Base-by-base conservation (phyloP, 1,284 basidiomycete genomes). In the Bondarzewia mesenterica region DNA sequence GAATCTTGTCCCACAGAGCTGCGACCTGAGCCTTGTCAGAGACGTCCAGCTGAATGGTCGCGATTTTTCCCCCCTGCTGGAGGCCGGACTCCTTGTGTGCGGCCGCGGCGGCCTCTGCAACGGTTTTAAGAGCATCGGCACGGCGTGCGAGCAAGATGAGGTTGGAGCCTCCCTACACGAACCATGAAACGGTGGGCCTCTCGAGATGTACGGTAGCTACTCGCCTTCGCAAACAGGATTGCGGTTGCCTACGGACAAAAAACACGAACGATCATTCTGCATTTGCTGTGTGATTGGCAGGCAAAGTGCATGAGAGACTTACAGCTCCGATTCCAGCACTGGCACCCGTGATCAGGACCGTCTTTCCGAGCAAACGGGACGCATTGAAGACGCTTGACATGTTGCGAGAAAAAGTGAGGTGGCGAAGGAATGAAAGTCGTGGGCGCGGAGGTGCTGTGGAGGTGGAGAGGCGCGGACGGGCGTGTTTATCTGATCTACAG, bases 331-430 rank as follows among this genome's bases (percentile, higher is more conserved):
- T 92, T 27, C 89, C 89, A 39, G 82, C 79, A 58, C 85, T 89
- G 6, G 90, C 89, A 18, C 91, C 91, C 12, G 91, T 93, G 52
- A 94, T 73, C 47, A 95, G 75, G 51, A 94, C 85, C 10, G 82
- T 92, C 70, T 93, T 93, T 62, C 85, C 85, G 45, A 86, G 64
- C 35, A 94, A 68, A 56, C 85, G 79, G 47, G 84, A 77, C 36
- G 83, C 71, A 61, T 85, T 85, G 75, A 91, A 91, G 49, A 90
- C 67, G 40, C n/a, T n/a, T n/a, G 85, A 84, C 85, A 88, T 87
- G 49, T 52, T 62, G 60, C 58, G 60, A 40, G 21, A 16, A 3
- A 18, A 40, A 18, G 14, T 4, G 16, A 12, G 29, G 4, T n/a
- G 29, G n/a, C 29, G 29, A 3, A n/a, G 5, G 29, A 5, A 32